Evolutionary conservation across 352 stramenopile species (phyloP).

Genomic region (Pythium monospermum): DNA sequence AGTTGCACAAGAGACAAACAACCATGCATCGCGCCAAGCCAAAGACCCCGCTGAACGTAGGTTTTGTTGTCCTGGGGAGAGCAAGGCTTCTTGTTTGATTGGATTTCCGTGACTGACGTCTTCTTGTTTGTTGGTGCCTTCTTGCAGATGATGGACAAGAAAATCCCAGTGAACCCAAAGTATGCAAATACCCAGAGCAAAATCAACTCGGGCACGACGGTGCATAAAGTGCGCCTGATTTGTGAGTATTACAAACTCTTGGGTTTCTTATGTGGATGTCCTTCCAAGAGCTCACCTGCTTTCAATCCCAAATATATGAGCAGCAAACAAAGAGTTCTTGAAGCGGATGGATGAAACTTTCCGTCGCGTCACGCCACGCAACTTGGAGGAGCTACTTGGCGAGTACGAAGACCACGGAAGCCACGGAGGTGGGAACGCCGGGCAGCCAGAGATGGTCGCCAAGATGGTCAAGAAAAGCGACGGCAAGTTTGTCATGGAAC

Average conservation of each 20-base stretch:
- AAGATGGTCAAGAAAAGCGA: constrained; percentile 65
- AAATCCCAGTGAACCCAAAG: constrained; percentile 66
- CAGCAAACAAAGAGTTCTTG: constrained; percentile 74
- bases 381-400: constrained; percentile 64
- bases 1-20: background rate
- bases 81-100: background rate
- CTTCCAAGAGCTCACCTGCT: background rate
- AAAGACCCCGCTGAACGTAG: constrained; percentile 55
- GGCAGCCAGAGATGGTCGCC: constrained; percentile 65
- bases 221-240: constrained; percentile 76
- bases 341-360: constrained; percentile 82
- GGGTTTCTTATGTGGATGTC: constrained; percentile 1
- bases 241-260: constrained; percentile 30
- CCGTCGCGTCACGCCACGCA: constrained; percentile 56
- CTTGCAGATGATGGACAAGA: constrained; percentile 69
- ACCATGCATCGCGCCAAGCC: constrained; percentile 60
- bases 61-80: background rate
- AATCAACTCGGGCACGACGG: constrained; percentile 65
- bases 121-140: background rate
- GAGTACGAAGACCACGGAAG: constrained; percentile 73
- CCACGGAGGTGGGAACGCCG: constrained; percentile 17
- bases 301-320: too few relatives aligned
- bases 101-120: background rate
- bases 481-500: constrained; percentile 68
- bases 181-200: constrained; percentile 80